Percentiles rank a stretch among this genome's conserved stretches.
phyloP scores from a whole-genome alignment of 768 basidiomycete species.

The Asterophora lycoperdoides region DNA sequence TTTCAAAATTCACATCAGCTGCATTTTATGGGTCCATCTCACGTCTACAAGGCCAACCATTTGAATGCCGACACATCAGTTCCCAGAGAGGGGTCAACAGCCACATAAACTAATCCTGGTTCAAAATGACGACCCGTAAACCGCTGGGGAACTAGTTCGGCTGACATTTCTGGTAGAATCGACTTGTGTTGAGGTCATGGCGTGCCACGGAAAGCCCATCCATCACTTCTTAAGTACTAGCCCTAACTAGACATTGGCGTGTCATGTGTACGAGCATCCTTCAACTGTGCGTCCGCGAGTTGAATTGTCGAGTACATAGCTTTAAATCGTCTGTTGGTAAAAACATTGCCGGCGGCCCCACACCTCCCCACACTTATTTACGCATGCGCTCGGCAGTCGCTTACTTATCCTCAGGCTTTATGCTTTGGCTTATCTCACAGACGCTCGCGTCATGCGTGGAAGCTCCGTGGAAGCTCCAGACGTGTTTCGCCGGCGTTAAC shows the following conservation, averaged over 20 bases:
- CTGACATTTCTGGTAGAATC: neutral
- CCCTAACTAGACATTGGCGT: neutral
- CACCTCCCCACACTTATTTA: neutral
- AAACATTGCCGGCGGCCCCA: neutral
- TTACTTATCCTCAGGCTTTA: neutral
- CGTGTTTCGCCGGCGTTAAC: neutral
- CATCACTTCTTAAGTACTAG: neutral
- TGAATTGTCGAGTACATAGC: neutral
- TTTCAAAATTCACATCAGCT: neutral
- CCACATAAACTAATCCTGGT: neutral
- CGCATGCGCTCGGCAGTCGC: neutral
- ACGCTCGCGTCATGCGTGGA: neutral
- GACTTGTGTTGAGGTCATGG: too few relatives aligned
- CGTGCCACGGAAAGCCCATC: neutral
- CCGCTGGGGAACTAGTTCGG: neutral
- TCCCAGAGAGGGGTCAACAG: slow-evolving; percentile 1
- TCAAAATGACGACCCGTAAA: neutral
- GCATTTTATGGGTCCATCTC: neutral
- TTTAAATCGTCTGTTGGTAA: too few relatives aligned
- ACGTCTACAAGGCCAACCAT: neutral
- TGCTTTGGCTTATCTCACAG: neutral
- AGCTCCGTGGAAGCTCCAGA: neutral
- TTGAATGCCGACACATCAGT: neutral
- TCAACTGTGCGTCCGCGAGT: neutral
- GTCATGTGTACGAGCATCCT: neutral